These are phyloP conservation scores for Aaosphaeria arxii DNA, from an alignment of 2,329 filamentous ascomycete genomes.

Conservation along the genomic window DNA sequence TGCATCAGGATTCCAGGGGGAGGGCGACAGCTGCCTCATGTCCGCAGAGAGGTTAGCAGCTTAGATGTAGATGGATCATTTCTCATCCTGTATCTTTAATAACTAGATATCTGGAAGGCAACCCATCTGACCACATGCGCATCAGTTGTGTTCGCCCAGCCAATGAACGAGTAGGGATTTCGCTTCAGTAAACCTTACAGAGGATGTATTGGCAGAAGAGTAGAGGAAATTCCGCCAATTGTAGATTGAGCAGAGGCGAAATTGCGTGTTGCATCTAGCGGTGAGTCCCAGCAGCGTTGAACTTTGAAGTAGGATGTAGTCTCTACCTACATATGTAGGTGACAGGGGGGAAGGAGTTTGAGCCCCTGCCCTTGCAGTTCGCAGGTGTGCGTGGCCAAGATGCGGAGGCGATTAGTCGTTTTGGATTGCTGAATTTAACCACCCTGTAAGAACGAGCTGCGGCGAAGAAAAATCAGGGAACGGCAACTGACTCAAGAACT, in stretches of 20 bases:
- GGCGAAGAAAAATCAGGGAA: not conserved
- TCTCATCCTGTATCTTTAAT: no score
- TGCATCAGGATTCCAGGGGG: no score
- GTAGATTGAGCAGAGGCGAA: not conserved
- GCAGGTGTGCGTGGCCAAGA: conserved; percentile 9
- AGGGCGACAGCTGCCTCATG: no score
- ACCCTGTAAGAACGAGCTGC: conserved; percentile 5
- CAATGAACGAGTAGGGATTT: no score
- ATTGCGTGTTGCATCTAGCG: not conserved
- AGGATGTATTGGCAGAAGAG: no score
- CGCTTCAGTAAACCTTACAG: no score
- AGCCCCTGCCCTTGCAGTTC: not conserved
- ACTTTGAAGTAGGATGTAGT: not conserved
- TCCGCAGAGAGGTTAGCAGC: no score
- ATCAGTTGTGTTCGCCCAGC: no score
- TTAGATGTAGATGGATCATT: no score
- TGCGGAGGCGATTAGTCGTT: conserved; percentile 5
- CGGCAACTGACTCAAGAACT: no score
- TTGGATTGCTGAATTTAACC: conserved; percentile 13
- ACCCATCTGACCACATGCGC: no score
- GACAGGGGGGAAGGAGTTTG: not conserved
- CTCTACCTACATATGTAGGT: not conserved
- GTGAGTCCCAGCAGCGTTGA: not conserved
- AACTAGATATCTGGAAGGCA: no score
- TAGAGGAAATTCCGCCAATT: not conserved